Base-by-base conservation (phyloP, 73 alveolate genomes). In the Breviolum minutum region DNA sequence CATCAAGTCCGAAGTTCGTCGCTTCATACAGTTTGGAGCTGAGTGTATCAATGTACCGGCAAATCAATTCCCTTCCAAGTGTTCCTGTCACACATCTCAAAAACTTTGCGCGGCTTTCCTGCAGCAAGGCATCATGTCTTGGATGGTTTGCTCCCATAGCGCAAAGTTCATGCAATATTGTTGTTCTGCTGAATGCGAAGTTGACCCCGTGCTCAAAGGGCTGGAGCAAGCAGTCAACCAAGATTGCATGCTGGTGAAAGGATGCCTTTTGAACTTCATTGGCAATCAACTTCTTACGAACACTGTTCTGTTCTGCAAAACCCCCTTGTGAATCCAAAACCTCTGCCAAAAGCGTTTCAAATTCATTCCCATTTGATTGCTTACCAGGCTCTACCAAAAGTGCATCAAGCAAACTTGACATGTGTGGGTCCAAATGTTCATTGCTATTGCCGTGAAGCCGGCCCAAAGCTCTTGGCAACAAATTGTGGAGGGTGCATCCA, bases 201-300 rank as follows among this genome's bases (percentile, higher is more conserved):
- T 87, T 63, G 40, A 63, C 76, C 3, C 95, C 95, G 22, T 87
- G 74, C 76, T 87, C 95, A n/a, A 87, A 13, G 14, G 95, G 95
- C 29, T 87, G 95, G 13, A 63, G 14, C 66, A 62, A 40, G 29
- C 40, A 22, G 66, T 87, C 95, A 19, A 87, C 54, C 62, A 63
- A 19, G 29, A 87, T 63, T 10, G 66, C 62, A 30, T 66, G 40
- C 17, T 63, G 80, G 73, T 17, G 26, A 40, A 40, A 87, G 30
- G 40, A 12, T 66, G 81, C 82, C 62, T 8, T 8, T 71, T 22
- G 24, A 32, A 63, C 20, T 30, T 87, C 82, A 10, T 62, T 40
- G 16, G n/a, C 13, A 26, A 87, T 64, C 95, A 63, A 9, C 66
- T 40, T 27, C 81, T 30, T 62, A 40, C 95, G 80, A 7, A 87